Evolutionary conservation across 179 eudicot genomes (phyloP).

Genomic region (Beta lomatogona): DNA sequence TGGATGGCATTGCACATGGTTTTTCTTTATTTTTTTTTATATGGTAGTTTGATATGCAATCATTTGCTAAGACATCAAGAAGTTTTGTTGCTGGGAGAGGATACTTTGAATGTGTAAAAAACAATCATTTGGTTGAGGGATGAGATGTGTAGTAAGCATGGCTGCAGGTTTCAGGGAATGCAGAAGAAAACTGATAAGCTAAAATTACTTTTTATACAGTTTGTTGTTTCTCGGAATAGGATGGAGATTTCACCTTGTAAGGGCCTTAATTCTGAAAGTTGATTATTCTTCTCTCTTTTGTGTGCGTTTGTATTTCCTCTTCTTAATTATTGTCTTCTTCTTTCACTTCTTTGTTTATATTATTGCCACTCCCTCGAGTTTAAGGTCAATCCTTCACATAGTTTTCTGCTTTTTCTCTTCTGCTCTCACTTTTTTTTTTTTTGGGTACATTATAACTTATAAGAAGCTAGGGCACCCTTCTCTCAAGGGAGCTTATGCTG

Average conservation of each 20-base stretch:
- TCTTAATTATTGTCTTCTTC: background rate
- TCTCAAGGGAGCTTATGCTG: too few species aligned
- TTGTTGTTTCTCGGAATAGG: background rate
- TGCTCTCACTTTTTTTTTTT: too few species aligned
- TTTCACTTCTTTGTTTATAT: background rate
- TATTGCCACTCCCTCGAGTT: background rate
- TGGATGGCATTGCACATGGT: slow-evolving; percentile 1
- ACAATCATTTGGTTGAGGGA: background rate
- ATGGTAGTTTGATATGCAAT: background rate
- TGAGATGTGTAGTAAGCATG: slow-evolving; percentile 2
- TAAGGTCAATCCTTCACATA: background rate
- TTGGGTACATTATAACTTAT: too few species aligned
- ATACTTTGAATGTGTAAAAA: background rate
- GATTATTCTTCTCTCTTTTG: slow-evolving; percentile 3
- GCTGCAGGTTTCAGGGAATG: background rate
- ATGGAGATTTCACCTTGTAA: background rate
- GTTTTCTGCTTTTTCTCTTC: background rate
- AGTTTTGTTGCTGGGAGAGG: background rate
- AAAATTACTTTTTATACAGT: background rate
- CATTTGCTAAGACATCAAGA: background rate
- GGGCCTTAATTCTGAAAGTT: background rate
- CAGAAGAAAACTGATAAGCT: background rate
- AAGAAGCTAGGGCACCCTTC: too few species aligned
- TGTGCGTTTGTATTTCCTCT: background rate
- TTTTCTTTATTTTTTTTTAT: background rate